phyloP scores from a whole-genome alignment of 2,329 filamentous ascomycete species.

The Reticulascus tulasneorum region DNA sequence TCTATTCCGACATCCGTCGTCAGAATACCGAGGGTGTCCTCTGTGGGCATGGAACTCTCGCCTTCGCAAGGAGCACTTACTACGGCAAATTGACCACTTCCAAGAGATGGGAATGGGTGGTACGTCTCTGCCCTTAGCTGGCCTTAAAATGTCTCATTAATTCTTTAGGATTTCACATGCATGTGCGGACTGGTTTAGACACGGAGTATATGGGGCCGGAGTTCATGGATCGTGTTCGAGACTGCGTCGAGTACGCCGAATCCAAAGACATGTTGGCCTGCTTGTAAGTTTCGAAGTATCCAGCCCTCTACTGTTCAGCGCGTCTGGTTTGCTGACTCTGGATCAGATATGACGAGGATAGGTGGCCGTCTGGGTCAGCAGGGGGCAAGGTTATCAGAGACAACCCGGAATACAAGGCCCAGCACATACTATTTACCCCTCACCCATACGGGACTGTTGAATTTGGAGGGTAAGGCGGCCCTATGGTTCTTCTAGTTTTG shows the following conservation, averaged over 20 bases:
- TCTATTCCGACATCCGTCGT: slow-evolving; percentile 23
- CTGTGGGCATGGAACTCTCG: slow-evolving; percentile 26
- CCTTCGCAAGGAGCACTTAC: slow-evolving; percentile 21
- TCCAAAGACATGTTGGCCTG: slow-evolving; percentile 26
- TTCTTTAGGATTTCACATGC: slow-evolving; percentile 28
- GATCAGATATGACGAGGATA: slow-evolving; percentile 22
- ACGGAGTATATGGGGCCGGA: slow-evolving; percentile 27
- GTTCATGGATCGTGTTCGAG: slow-evolving; percentile 23
- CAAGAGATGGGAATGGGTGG: slow-evolving; percentile 26
- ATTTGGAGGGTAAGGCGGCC: slow-evolving; percentile 7
- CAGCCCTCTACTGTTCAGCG: no score
- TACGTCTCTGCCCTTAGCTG: no score
- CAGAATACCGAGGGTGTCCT: slow-evolving; percentile 26
- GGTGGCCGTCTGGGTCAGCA: slow-evolving; percentile 25
- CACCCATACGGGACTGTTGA: slow-evolving; percentile 12
- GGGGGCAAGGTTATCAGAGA: slow-evolving; percentile 23
- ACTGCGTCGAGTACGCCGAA: slow-evolving; percentile 26
- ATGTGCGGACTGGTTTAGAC: slow-evolving; percentile 25
- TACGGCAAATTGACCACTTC: slow-evolving; percentile 25
- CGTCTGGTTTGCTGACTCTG: background rate
- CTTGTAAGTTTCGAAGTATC: slow-evolving; percentile 17
- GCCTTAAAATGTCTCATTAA: no score
- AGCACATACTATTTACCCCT: slow-evolving; percentile 24
- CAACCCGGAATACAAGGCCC: slow-evolving; percentile 20
- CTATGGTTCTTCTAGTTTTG: background rate